phyloP scores from a whole-genome alignment of 176 grass and related monocot genomes.

The Lolium perenne region DNA sequence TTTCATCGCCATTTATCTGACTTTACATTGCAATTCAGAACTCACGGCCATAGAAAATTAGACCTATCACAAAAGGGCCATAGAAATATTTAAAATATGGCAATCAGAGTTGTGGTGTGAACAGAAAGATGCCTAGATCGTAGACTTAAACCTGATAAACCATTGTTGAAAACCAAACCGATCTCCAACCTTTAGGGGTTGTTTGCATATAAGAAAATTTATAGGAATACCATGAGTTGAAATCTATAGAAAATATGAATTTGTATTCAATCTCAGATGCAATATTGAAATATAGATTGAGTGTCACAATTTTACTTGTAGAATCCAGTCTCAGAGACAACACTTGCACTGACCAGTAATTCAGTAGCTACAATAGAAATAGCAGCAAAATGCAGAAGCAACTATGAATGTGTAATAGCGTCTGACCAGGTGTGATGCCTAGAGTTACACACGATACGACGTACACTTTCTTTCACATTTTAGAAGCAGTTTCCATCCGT shows the following conservation, averaged over 20 bases:
- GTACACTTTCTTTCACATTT: not conserved
- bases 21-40: not conserved
- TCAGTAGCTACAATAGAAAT: not conserved
- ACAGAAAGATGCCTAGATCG: too few species aligned
- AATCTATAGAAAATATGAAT: too few species aligned
- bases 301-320: too few species aligned
- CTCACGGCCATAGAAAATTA: not conserved
- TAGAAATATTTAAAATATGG: too few species aligned
- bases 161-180: too few species aligned
- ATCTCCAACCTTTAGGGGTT: too few species aligned
- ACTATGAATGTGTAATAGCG: not conserved
- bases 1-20: not conserved
- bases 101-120: too few species aligned
- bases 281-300: not conserved
- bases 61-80: too few species aligned
- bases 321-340: not conserved
- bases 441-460: not conserved
- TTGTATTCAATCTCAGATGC: not conserved
- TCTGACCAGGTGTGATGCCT: not conserved
- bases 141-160: too few species aligned
- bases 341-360: not conserved
- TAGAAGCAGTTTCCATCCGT: not conserved
- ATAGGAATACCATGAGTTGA: too few species aligned
- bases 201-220: too few species aligned
- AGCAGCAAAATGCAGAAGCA: not conserved